Evolutionary conservation across 2,329 filamentous ascomycete genomes (phyloP).

Genomic region (Alternaria triticina): DNA sequence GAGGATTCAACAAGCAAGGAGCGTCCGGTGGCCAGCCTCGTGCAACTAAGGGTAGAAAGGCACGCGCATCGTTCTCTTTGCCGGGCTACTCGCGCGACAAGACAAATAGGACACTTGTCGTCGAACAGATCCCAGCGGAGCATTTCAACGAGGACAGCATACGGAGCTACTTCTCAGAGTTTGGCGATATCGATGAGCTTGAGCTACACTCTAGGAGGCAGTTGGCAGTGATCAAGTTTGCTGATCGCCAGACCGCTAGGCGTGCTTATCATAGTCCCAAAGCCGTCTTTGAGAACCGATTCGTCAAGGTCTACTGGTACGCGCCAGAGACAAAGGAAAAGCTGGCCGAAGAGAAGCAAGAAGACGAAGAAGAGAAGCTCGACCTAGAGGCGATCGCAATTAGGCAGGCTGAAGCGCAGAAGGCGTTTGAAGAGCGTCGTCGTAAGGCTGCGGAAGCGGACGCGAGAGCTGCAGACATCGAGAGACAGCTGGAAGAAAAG

Average conservation of each 20-base stretch:
- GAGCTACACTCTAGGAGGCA: conserved; percentile 70
- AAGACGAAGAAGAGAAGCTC: conserved; percentile 57
- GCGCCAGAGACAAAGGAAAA: conserved; percentile 50
- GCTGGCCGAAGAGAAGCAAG: conserved; percentile 22
- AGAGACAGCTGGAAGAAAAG: conserved; percentile 68
- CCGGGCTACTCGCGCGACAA: conserved; percentile 68
- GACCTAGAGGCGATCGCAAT: conserved; percentile 73
- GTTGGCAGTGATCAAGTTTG: conserved; percentile 73
- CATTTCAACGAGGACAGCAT: conserved; percentile 70
- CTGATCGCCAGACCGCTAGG: conserved; percentile 69
- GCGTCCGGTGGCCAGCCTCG: conserved; percentile 26
- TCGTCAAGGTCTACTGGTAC: conserved; percentile 84
- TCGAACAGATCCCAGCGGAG: conserved; percentile 79
- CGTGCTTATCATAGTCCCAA: conserved; percentile 78
- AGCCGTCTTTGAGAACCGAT: conserved; percentile 82
- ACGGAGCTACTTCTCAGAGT: conserved; percentile 72
- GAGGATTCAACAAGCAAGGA: background rate
- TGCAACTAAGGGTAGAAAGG: conserved; percentile 27
- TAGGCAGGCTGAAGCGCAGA: conserved; percentile 76
- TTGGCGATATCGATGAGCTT: conserved; percentile 70
- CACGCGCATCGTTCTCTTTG: conserved; percentile 65
- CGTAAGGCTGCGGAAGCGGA: conserved; percentile 69
- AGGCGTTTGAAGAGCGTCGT: conserved; percentile 68
- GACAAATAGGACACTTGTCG: conserved; percentile 71
- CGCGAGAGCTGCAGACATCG: conserved; percentile 67